A percentile compares a stretch with the other conserved stretches of the same genome.
Conservation (phyloP, 257 asterid species). For the Solanum raphanifolium region DNA sequence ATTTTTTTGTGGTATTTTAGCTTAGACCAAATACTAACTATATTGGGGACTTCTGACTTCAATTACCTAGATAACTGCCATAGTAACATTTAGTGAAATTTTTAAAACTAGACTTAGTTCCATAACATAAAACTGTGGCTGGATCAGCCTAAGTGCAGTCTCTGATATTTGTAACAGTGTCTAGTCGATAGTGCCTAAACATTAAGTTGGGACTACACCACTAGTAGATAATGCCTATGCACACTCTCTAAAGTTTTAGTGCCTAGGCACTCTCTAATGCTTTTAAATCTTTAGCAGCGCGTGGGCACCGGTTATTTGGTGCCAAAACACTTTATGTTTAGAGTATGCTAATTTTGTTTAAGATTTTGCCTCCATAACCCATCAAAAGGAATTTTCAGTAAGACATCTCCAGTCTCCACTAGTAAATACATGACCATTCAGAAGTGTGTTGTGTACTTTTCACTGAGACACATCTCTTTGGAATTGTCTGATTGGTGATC, state of each 20-base stretch:
- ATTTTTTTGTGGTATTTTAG: background rate
- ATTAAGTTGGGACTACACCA: background rate
- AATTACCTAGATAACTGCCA: background rate
- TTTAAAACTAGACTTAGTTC: background rate
- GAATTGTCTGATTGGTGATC: background rate
- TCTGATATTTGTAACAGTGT: background rate
- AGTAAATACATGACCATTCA: background rate
- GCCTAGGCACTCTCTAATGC: background rate
- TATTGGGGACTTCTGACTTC: background rate
- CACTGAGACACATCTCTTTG: background rate
- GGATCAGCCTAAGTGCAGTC: background rate
- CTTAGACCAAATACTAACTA: background rate
- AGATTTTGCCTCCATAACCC: background rate
- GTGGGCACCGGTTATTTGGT: background rate
- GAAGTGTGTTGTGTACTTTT: background rate
- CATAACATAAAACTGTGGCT: background rate
- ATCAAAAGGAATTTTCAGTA: background rate
- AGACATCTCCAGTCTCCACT: background rate
- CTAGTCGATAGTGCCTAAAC: background rate
- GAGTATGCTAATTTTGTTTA: background rate
- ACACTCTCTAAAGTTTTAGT: background rate
- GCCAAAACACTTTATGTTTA: background rate
- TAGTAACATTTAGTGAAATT: background rate
- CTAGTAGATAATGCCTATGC: no score
- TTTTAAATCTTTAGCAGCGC: background rate